phyloP scores from a whole-genome alignment of 176 grass and related monocot species.

The Cocos nucifera region DNA sequence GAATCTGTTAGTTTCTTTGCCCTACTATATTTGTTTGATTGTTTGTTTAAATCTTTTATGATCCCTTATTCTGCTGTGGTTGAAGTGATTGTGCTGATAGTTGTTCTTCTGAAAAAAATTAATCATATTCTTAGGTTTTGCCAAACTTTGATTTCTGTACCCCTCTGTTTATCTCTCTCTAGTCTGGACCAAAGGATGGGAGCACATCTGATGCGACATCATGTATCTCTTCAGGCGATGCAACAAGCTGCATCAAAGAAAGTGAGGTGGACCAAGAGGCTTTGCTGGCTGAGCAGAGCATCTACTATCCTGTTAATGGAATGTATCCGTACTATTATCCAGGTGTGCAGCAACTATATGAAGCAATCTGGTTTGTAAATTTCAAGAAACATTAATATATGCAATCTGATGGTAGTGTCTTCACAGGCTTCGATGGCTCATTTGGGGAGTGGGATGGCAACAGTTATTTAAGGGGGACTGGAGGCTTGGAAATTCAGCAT shows the following conservation, averaged over 20 bases:
- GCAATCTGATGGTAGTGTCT: background rate
- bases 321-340: background rate
- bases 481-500: slow-evolving; percentile 4
- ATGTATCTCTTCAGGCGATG: slow-evolving; percentile 5
- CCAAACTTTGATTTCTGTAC: background rate
- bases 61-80: too few species aligned
- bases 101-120: background rate
- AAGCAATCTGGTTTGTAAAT: too few species aligned
- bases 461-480: background rate
- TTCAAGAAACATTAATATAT: background rate
- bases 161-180: slow-evolving; percentile 1
- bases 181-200: slow-evolving; percentile 6
- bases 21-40: too few species aligned
- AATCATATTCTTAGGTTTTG: background rate
- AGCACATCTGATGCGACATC: slow-evolving; percentile 8
- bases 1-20: too few species aligned
- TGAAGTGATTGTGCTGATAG: too few species aligned
- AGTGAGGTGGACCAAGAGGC: slow-evolving; percentile 3
- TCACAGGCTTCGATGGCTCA: slow-evolving; percentile 4
- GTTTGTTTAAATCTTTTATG: background rate
- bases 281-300: background rate
- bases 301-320: slow-evolving; percentile 4
- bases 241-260: slow-evolving; percentile 4
- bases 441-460: slow-evolving; percentile 1
- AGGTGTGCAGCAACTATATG: background rate